These are phyloP conservation scores for Daldinia concentrica DNA, from an alignment of 495 filamentous ascomycete genomes.

Conservation along the genomic window DNA sequence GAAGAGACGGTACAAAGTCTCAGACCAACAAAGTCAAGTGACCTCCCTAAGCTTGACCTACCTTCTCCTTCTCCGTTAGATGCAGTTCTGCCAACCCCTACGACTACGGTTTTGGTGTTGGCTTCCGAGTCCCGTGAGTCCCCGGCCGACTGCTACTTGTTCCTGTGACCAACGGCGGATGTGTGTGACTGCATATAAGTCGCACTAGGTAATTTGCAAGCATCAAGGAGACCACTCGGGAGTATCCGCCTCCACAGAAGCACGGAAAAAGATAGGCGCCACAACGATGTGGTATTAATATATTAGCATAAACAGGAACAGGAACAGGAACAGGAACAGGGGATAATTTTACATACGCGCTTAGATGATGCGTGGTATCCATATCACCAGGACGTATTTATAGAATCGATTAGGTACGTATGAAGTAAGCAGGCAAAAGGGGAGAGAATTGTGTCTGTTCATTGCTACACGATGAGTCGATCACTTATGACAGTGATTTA, in stretches of 20 bases:
- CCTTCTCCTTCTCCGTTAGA: conserved; percentile 17
- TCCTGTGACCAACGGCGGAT: conserved; percentile 46
- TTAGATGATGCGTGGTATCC: not conserved
- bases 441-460: not conserved
- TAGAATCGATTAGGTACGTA: conserved; percentile 6
- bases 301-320: conserved; percentile 21
- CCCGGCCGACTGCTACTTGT: conserved; percentile 27
- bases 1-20: conserved; percentile 24
- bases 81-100: conserved; percentile 19
- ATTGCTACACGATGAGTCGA: not conserved
- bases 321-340: conserved; percentile 19
- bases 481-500: not conserved
- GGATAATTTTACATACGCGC: conserved; percentile 3
- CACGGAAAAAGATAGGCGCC: conserved; percentile 20
- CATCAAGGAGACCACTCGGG: conserved; percentile 37
- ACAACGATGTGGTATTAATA: conserved; percentile 23
- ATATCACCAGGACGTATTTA: conserved; percentile 32
- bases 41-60: conserved; percentile 26
- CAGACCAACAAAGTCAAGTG: conserved; percentile 37
- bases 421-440: conserved; percentile 14
- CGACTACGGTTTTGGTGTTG: conserved; percentile 33
- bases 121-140: conserved; percentile 44
- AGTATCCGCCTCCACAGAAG: conserved; percentile 38
- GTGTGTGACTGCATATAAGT: conserved; percentile 50
- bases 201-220: conserved; percentile 43